phyloP scores from a whole-genome alignment of 2,329 filamentous ascomycete genomes.

The Phaeosphaeriaceae sp. region DNA sequence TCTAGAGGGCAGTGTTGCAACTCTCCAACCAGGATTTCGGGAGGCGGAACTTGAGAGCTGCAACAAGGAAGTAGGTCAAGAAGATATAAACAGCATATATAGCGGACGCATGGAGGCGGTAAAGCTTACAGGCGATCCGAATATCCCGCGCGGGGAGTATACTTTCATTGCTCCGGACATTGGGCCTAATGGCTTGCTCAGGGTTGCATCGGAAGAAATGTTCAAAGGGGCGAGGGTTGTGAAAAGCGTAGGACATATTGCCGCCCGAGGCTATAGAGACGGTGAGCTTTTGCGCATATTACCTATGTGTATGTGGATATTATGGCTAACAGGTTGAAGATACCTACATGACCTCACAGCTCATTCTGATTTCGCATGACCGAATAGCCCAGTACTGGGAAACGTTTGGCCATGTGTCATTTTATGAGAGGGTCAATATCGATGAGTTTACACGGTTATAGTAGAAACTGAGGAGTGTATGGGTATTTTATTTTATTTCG shows the following conservation, averaged over 20 bases:
- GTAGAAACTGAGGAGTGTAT: neutral
- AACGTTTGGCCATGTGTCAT: conserved; percentile 57
- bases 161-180: conserved; percentile 84
- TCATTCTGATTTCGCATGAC: conserved; percentile 80
- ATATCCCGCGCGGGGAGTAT: conserved; percentile 84
- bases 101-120: conserved; percentile 78
- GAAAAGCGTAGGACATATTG: conserved; percentile 77
- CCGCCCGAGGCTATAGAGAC: conserved; percentile 70
- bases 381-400: conserved; percentile 84
- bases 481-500: too few relatives aligned
- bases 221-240: conserved; percentile 80
- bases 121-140: conserved; percentile 90
- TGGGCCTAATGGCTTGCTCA: conserved; percentile 67
- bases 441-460: conserved; percentile 43
- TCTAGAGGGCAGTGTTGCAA: conserved; percentile 51
- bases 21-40: conserved; percentile 23
- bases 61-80: neutral
- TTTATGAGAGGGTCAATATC: conserved; percentile 56
- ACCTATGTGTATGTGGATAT: neutral
- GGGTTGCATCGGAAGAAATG: conserved; percentile 67
- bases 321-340: conserved; percentile 57
- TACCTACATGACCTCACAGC: conserved; percentile 73
- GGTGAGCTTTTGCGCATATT: too few relatives aligned
- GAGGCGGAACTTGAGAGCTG: neutral
- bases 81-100: conserved; percentile 53